Evolutionary conservation across 2,329 filamentous ascomycete genomes (phyloP).

Genomic region (Colletotrichum sp.): DNA sequence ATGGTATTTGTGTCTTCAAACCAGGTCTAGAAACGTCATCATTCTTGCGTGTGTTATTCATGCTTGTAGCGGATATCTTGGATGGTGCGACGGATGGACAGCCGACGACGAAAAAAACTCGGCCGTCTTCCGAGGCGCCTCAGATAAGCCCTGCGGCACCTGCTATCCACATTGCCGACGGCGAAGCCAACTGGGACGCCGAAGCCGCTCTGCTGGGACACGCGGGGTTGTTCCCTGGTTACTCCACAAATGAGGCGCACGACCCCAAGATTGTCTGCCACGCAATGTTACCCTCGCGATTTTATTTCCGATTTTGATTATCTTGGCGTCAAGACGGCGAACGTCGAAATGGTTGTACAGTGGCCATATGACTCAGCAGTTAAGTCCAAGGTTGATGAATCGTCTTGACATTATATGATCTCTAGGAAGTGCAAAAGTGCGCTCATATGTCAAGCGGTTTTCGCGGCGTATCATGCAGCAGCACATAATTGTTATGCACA

Average conservation of each 20-base stretch:
- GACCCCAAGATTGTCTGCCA: not conserved
- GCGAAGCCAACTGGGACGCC: not conserved
- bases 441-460: no score
- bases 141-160: not conserved
- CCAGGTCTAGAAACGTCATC: not conserved
- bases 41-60: not conserved
- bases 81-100: not conserved
- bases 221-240: not conserved
- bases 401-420: no score
- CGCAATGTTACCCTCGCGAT: not conserved
- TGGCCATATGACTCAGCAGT: fast-evolving
- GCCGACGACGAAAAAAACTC: not conserved
- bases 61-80: not conserved
- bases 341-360: not conserved
- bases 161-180: not conserved
- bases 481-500: no score
- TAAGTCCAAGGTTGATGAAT: not conserved
- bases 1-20: not conserved
- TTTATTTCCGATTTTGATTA: not conserved
- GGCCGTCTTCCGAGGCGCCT: not conserved
- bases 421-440: no score
- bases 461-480: no score
- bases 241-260: not conserved
- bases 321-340: not conserved
- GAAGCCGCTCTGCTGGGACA: not conserved